Conservation (phyloP, 148 eudicot genomes). For the Rhododendron griersonianum region DNA sequence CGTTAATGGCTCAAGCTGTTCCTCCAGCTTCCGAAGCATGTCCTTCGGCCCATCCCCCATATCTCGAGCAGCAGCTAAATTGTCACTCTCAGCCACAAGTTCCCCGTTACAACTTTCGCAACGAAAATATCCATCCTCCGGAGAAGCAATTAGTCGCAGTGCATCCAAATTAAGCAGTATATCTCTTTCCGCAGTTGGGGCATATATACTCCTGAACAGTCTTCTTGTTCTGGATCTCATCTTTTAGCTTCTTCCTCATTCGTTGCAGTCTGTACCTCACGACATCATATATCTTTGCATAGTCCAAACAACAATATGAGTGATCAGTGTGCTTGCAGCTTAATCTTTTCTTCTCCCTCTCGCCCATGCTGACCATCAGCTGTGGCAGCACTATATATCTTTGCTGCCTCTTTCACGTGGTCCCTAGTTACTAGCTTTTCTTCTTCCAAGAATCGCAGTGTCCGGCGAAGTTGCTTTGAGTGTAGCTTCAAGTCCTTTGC, state of each 20-base stretch:
- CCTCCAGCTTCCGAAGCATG: slow-evolving; percentile 89
- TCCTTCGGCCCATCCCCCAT: slow-evolving; percentile 77
- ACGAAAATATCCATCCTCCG: slow-evolving; percentile 58
- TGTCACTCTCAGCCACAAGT: slow-evolving; percentile 92
- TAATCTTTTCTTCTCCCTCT: slow-evolving; percentile 88
- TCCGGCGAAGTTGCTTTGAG: slow-evolving; percentile 87
- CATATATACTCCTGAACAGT: slow-evolving; percentile 92
- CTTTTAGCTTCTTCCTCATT: slow-evolving; percentile 91
- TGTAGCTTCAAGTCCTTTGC: slow-evolving; percentile 95
- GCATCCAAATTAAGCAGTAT: slow-evolving; percentile 86
- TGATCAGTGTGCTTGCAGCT: slow-evolving; percentile 75
- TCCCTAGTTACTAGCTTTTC: slow-evolving; percentile 89
- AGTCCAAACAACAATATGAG: slow-evolving; percentile 92
- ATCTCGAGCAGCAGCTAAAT: slow-evolving; percentile 72
- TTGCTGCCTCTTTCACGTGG: slow-evolving; percentile 84
- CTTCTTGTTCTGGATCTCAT: slow-evolving; percentile 92
- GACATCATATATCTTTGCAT: slow-evolving; percentile 96
- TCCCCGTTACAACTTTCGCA: slow-evolving; percentile 92
- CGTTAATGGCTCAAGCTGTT: slow-evolving; percentile 74
- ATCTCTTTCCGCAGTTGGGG: slow-evolving; percentile 87
- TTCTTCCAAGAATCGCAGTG: slow-evolving; percentile 90
- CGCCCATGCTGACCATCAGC: slow-evolving; percentile 52
- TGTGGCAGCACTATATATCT: slow-evolving; percentile 80
- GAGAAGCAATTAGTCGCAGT: slow-evolving; percentile 58
- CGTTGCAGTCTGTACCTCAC: slow-evolving; percentile 93